Evolutionary conservation across 805 yeast species (phyloP).

Genomic region (Grigorovia yakushimaensis): DNA sequence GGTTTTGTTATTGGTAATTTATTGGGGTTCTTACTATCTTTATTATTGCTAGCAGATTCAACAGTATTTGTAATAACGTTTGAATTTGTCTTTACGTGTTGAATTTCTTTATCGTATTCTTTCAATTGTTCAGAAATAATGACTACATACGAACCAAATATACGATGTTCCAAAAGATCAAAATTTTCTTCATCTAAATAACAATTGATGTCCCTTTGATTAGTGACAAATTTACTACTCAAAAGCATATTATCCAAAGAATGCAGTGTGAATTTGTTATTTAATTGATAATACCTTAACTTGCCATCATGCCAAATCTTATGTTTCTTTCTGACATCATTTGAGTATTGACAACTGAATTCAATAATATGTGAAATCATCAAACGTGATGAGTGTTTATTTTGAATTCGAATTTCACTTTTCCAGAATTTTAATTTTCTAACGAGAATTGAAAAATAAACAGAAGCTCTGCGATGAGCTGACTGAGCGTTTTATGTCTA

Average conservation of each 20-base stretch:
- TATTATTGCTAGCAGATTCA: no score
- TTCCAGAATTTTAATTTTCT: no score
- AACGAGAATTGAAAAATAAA: no score
- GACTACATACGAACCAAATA: conserved; percentile 20
- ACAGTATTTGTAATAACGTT: background rate
- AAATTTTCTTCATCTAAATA: conserved; percentile 17
- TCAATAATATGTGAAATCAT: conserved; percentile 19
- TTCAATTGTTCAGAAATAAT: conserved; percentile 12
- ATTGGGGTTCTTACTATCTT: no score
- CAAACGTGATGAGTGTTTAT: no score
- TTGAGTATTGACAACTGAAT: conserved; percentile 26
- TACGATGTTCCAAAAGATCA: conserved; percentile 19
- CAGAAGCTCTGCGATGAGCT: no score
- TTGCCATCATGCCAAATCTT: conserved; percentile 30
- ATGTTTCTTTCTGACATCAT: conserved; percentile 25
- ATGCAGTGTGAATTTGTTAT: conserved; percentile 18
- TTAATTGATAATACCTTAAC: conserved; percentile 15
- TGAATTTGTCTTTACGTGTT: conserved; percentile 2
- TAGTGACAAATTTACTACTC: conserved; percentile 20
- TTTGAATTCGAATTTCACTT: no score
- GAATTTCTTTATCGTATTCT: conserved; percentile 15
- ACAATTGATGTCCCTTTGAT: conserved; percentile 12
- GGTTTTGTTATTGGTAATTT: background rate
- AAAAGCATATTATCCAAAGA: conserved; percentile 16
- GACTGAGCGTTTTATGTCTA: no score